phyloP scores from a whole-genome alignment of 78 protist species.

The Dictyostelium capitatum region DNA sequence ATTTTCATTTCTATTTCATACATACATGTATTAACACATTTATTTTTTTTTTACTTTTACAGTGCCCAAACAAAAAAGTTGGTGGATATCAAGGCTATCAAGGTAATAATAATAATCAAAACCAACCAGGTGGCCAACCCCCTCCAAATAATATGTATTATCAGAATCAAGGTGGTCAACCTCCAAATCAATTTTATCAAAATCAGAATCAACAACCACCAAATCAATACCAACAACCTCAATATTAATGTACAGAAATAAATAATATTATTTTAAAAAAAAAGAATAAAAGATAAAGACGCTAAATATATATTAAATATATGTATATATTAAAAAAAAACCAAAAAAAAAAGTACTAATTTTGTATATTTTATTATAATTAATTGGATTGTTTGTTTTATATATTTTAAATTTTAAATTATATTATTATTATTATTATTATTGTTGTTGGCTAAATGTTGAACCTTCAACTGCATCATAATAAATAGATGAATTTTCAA shows the following conservation, averaged over 20 bases:
- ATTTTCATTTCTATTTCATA: neutral
- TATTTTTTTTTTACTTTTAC: neutral
- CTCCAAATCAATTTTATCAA: constrained; percentile 8
- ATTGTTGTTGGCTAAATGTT: constrained; percentile 20
- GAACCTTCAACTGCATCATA: constrained; percentile 51
- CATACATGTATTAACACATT: neutral
- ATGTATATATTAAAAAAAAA: neutral
- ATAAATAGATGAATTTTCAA: constrained; percentile 21
- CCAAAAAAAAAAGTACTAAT: neutral
- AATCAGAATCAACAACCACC: neutral
- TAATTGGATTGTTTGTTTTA: neutral
- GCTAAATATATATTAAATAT: neutral
- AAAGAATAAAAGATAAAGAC: neutral
- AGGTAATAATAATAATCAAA: neutral
- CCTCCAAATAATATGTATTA: constrained; percentile 10
- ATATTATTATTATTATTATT: neutral
- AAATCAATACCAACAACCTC: constrained; percentile 24
- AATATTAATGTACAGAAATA: neutral
- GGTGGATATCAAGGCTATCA: constrained; percentile 26
- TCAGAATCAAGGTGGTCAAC: constrained; percentile 30
- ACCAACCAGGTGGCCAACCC: constrained; percentile 15
- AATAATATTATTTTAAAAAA: neutral
- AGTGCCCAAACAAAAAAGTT: constrained; percentile 55
- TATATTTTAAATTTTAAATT: neutral
- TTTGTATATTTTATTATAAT: neutral